Conservation (phyloP, 2,329 filamentous ascomycete species). For the Reticulascus tulasneorum region DNA sequence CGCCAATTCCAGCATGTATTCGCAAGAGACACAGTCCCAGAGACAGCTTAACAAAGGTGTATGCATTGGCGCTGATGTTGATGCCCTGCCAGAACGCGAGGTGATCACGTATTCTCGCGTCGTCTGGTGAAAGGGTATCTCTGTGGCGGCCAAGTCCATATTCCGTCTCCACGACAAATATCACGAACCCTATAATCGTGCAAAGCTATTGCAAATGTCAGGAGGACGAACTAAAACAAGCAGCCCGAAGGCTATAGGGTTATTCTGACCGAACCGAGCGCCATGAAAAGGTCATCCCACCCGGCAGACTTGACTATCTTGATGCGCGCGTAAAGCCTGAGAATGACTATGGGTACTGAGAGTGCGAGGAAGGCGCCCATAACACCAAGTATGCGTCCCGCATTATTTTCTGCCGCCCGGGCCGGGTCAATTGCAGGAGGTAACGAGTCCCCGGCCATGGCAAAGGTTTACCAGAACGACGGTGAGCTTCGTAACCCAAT, state of each 20-base stretch:
- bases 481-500: no score
- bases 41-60: no score
- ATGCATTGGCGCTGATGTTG: no score
- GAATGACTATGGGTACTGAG: slow-evolving; percentile 14
- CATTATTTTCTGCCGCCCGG: slow-evolving; percentile 21
- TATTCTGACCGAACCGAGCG: slow-evolving; percentile 21
- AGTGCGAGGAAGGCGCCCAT: slow-evolving; percentile 18
- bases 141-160: slow-evolving; percentile 44
- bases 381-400: slow-evolving; percentile 18
- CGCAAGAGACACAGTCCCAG: no score
- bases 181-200: slow-evolving; percentile 22
- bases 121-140: no score
- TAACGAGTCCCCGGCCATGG: no score
- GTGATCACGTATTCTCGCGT: no score
- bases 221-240: no score
- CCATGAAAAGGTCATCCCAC: slow-evolving; percentile 24
- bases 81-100: no score
- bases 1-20: no score
- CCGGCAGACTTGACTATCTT: slow-evolving; percentile 20
- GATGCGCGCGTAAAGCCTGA: slow-evolving; percentile 15
- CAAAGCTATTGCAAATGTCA: slow-evolving; percentile 20
- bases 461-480: no score
- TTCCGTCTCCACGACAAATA: slow-evolving; percentile 37
- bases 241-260: no score
- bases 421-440: slow-evolving; percentile 16